Percentiles rank a stretch among this genome's conserved stretches.
Evolutionary conservation across 1,139 yeast genomes (phyloP).

Genomic region (Neolecta irregularis): DNA sequence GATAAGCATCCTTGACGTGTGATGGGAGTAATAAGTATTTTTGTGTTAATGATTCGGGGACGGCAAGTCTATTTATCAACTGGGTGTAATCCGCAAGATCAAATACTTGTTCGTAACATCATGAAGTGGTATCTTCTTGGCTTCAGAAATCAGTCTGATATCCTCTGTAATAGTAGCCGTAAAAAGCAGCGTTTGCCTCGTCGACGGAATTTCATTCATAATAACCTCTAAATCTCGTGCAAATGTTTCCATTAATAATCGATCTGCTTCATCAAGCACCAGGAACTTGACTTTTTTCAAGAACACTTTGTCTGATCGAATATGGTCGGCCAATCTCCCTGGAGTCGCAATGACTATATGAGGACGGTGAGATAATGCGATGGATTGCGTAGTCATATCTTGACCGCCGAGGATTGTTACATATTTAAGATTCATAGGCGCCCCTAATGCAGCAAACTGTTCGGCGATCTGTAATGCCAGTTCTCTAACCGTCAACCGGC

Average conservation of each 20-base stretch:
- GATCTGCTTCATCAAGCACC: constrained; percentile 93
- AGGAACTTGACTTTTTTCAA: constrained; percentile 59
- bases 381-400: constrained; percentile 74
- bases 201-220: constrained; percentile 51
- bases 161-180: constrained; percentile 96
- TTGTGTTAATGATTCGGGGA: constrained; percentile 57
- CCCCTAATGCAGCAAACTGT: constrained; percentile 85
- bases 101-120: constrained; percentile 33
- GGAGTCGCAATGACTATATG: constrained; percentile 96
- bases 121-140: constrained; percentile 51
- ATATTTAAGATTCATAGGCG: constrained; percentile 69
- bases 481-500: constrained; percentile 35
- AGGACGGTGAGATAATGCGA: constrained; percentile 66
- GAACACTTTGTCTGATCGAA: constrained; percentile 55
- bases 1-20: constrained; percentile 78
- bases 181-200: constrained; percentile 78
- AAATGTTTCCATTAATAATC: constrained; percentile 70
- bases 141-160: constrained; percentile 54
- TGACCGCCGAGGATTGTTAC: constrained; percentile 87
- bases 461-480: constrained; percentile 93
- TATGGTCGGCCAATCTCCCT: constrained; percentile 89
- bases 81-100: constrained; percentile 23
- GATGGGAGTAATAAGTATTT: constrained; percentile 50
- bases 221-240: constrained; percentile 61
- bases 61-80: constrained; percentile 43